phyloP scores from a whole-genome alignment of 805 yeast species.

The Candida saitoana region DNA sequence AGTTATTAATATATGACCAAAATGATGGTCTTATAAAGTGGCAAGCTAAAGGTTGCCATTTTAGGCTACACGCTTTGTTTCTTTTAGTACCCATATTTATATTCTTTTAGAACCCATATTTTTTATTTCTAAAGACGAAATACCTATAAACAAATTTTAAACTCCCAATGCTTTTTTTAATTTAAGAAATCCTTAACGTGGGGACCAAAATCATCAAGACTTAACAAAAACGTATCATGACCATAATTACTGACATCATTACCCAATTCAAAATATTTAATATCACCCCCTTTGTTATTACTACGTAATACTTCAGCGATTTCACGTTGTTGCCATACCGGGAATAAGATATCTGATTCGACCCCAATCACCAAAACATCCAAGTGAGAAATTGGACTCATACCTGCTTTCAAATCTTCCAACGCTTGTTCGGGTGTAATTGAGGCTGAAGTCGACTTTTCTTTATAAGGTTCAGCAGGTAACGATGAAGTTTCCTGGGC shows the following conservation, averaged over 20 bases:
- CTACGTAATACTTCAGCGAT: conserved; percentile 56
- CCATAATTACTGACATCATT: conserved; percentile 78
- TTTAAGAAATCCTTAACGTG: conserved; percentile 63
- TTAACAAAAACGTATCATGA: conserved; percentile 85
- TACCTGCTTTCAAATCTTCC: conserved; percentile 62
- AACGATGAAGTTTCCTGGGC: conserved; percentile 22
- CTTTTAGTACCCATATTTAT: too few species aligned
- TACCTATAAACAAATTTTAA: too few species aligned
- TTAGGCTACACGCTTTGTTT: too few species aligned
- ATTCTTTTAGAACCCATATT: too few species aligned
- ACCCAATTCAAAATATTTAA: conserved; percentile 69
- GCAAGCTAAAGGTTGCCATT: too few species aligned
- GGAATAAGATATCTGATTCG: conserved; percentile 88
- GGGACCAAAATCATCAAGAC: conserved; percentile 72
- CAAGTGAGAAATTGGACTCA: conserved; percentile 56
- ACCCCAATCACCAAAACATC: conserved; percentile 82
- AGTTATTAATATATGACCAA: too few species aligned
- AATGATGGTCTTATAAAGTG: too few species aligned
- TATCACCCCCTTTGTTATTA: conserved; percentile 22
- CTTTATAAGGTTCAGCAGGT: conserved; percentile 50
- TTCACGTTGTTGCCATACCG: conserved; percentile 92
- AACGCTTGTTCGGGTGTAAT: conserved; percentile 52
- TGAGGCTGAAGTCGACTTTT: conserved; percentile 45
- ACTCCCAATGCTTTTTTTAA: too few species aligned
- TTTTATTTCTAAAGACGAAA: too few species aligned